These are phyloP conservation scores for Chaetomiaceae sp. DNA, from an alignment of 2,329 filamentous ascomycete genomes.

Conservation along the genomic window DNA sequence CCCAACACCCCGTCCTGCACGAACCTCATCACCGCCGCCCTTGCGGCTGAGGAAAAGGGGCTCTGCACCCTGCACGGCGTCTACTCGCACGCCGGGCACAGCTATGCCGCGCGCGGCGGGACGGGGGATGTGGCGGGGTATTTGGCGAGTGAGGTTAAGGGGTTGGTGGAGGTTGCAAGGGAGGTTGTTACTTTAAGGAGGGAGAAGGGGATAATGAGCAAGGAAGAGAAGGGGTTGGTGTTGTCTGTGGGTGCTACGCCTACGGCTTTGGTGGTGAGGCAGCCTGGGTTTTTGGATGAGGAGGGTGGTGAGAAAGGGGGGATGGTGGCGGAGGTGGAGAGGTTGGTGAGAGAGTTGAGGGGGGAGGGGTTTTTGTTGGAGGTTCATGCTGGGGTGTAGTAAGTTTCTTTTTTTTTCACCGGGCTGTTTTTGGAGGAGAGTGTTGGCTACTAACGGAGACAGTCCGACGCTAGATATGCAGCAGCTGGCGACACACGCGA, in stretches of 20 bases:
- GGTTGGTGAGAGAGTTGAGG: constrained; percentile 37
- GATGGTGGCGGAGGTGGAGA: constrained; percentile 13
- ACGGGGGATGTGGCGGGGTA: constrained; percentile 53
- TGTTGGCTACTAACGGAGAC: constrained; percentile 35
- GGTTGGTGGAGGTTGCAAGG: constrained; percentile 45
- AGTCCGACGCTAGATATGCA: constrained; percentile 75
- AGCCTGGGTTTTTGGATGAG: constrained; percentile 31
- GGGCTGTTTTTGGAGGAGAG: background rate
- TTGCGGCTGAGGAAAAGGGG: constrained; percentile 40
- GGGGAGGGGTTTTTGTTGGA: constrained; percentile 25
- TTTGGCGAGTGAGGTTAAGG: constrained; percentile 56
- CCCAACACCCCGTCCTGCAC: constrained; percentile 44
- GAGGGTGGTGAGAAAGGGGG: constrained; percentile 25
- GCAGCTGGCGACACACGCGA: constrained; percentile 68
- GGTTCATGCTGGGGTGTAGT: constrained; percentile 28
- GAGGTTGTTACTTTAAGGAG: constrained; percentile 34
- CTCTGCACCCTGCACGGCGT: constrained; percentile 53
- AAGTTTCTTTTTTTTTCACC: constrained; percentile 4
- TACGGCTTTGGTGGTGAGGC: constrained; percentile 63
- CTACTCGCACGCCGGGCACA: constrained; percentile 71
- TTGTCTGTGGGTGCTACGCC: constrained; percentile 75
- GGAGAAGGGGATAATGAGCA: no score
- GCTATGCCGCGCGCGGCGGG: constrained; percentile 57
- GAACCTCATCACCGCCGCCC: constrained; percentile 42
- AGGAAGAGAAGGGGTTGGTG: constrained; percentile 36